Base-by-base conservation (phyloP, 345 rosid genomes). In the Dipteronia sinensis region DNA sequence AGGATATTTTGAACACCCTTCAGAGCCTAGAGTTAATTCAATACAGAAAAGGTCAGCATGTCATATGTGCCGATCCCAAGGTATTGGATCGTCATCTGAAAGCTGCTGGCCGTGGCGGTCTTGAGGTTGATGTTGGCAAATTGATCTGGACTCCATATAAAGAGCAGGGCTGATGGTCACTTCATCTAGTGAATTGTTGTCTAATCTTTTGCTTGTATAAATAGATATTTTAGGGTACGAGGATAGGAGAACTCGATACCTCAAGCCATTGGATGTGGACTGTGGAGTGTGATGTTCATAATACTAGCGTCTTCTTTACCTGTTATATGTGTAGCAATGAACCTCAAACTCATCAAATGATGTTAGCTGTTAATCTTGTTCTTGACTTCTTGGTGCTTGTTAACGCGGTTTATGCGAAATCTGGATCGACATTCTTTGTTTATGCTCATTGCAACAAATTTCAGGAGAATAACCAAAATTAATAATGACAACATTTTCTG, bases 71-170 rank as follows among this genome's bases (percentile, higher is more conserved):
- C 0, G 98, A 97, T 82, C 99, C 98, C 8, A 97, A 97, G 82
- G 95, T 97, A 3, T 84, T 97, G 82, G 99, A 97, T 74, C 94
- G 99, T 20, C 99, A 97, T 82, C 87, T 96, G 73, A 96, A 96
- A 89, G 98, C 99, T 7, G 99, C 98, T 11, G 99, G 99, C 7
- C 88, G 95, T 2, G 99, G 98, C 23, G 99, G 98, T 74, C 98
- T 94, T 10, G 98, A 90, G 73, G 99, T 96, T 55, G 99, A 96
- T 76, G 99, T 88, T 77, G 86, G 97, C 92, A 94, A 96, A 83
- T 75, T 96, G 88, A 96, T 96, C 79, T 96, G 99, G 98, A 94
- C 99, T 63, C 99, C 99, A 10, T 96, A 94, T 83, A 94, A 93
- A 81, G 99, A 94, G 76, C 99, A 96, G 84, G 86, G 91, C 74